phyloP scores from a whole-genome alignment of 768 basidiomycete species.

The Lactarius quietus region DNA sequence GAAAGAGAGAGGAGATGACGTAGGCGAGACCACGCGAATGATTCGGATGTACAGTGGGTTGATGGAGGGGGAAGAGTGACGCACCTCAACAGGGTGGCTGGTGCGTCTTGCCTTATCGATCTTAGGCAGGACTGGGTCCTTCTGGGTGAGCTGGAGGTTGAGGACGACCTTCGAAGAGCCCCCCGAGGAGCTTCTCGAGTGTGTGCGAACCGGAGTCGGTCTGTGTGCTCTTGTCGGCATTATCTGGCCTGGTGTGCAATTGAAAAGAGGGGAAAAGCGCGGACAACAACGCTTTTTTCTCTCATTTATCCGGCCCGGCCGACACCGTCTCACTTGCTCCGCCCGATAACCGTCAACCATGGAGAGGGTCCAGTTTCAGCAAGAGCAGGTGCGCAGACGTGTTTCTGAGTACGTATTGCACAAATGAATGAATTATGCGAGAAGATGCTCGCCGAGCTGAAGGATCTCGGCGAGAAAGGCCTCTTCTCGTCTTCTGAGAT shows the following conservation, averaged over 20 bases:
- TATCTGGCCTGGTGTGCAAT: conserved; percentile 1
- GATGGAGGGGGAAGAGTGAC: conserved; percentile 25
- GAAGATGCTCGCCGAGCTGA: conserved; percentile 92
- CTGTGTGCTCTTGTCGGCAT: conserved; percentile 54
- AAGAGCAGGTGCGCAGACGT: conserved; percentile 64
- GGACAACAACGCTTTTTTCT: not conserved
- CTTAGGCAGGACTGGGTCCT: conserved; percentile 46
- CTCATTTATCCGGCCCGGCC: conserved; percentile 2
- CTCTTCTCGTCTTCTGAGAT: conserved; percentile 83
- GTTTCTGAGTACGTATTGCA: not conserved
- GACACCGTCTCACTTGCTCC: conserved; percentile 5
- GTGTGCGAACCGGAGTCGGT: conserved; percentile 49
- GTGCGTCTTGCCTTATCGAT: conserved; percentile 54
- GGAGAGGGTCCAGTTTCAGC: conserved; percentile 93
- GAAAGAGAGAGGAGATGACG: not conserved
- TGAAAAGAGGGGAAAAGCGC: not conserved
- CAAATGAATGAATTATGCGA: not conserved
- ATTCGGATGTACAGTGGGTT: conserved; percentile 2
- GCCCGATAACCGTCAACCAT: conserved; percentile 38
- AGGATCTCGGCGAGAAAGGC: conserved; percentile 81
- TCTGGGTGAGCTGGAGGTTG: conserved; percentile 68
- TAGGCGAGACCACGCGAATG: not conserved
- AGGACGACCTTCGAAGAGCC: conserved; percentile 51
- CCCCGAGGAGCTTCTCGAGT: conserved; percentile 59
- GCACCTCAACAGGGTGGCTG: conserved; percentile 43